A percentile compares a stretch with the other conserved stretches of the same genome.
phyloP scores from a whole-genome alignment of 805 yeast genomes.

The Metschnikowia reukaufii region DNA sequence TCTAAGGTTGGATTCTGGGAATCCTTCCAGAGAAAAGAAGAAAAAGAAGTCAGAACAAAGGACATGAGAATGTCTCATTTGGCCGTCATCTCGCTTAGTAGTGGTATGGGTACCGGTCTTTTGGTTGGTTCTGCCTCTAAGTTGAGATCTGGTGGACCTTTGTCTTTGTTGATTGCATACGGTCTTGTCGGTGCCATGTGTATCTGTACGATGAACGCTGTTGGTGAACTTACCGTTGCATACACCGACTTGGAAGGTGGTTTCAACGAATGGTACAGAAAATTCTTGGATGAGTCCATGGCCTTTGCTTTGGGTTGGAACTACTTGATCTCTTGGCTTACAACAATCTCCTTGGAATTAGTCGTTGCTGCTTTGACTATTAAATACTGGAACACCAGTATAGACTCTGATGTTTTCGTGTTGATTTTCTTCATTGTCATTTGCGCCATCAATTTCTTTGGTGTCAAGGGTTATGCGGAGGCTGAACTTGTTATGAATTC shows the following conservation, averaged over 20 bases:
- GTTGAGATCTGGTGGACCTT: slow-evolving; percentile 26
- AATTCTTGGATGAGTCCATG: slow-evolving; percentile 35
- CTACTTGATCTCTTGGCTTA: slow-evolving; percentile 31
- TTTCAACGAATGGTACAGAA: slow-evolving; percentile 27
- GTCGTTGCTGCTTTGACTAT: slow-evolving; percentile 45
- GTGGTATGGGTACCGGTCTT: slow-evolving; percentile 44
- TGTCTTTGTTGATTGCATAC: slow-evolving; percentile 24
- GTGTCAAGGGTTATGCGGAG: slow-evolving; percentile 48
- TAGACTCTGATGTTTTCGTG: slow-evolving; percentile 59
- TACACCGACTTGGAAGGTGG: slow-evolving; percentile 49
- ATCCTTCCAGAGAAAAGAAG: slow-evolving; percentile 16
- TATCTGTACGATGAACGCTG: slow-evolving; percentile 37
- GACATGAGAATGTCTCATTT: slow-evolving; percentile 27
- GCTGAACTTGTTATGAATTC: slow-evolving; percentile 42
- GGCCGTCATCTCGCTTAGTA: slow-evolving; percentile 33
- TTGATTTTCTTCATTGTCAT: slow-evolving; percentile 50
- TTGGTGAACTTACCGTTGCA: slow-evolving; percentile 57
- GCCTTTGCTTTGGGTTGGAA: slow-evolving; percentile 42
- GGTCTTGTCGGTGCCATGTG: slow-evolving; percentile 27
- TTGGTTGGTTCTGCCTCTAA: slow-evolving; percentile 39
- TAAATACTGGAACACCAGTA: slow-evolving; percentile 50
- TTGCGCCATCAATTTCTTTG: slow-evolving; percentile 43
- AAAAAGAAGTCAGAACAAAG: slow-evolving; percentile 10
- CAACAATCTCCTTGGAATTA: slow-evolving; percentile 20
- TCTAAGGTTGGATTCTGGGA: slow-evolving; percentile 13